phyloP scores from a whole-genome alignment of 306 rosid species.

The Gastrolobium villosum region DNA sequence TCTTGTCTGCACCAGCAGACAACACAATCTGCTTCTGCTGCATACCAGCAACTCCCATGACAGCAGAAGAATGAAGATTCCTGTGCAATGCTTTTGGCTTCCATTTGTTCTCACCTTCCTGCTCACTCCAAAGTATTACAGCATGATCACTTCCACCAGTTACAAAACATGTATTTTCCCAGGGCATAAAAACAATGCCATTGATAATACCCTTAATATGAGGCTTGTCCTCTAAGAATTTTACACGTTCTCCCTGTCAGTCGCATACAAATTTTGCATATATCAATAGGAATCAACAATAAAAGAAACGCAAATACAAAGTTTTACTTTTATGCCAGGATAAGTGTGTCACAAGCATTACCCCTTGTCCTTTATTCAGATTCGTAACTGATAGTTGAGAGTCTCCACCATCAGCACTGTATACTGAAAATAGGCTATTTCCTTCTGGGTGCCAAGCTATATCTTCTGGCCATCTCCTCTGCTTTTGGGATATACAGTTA shows the following conservation, averaged over 20 bases:
- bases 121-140: conserved; percentile 85
- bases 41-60: conserved; percentile 98
- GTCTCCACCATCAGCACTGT: conserved; percentile 90
- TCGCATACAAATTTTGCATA: conserved; percentile 45
- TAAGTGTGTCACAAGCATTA: conserved; percentile 57
- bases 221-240: conserved; percentile 84
- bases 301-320: conserved; percentile 39
- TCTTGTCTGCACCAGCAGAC: conserved; percentile 94
- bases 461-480: conserved; percentile 97
- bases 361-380: conserved; percentile 75
- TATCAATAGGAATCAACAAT: conserved; percentile 30
- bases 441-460: conserved; percentile 96
- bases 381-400: conserved; percentile 80
- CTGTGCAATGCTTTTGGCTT: conserved; percentile 88
- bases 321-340: conserved; percentile 30
- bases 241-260: conserved; percentile 78
- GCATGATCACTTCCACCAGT: conserved; percentile 98
- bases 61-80: conserved; percentile 89
- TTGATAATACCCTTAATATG: conserved; percentile 94
- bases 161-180: conserved; percentile 78
- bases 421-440: conserved; percentile 73
- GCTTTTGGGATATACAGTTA: conserved; percentile 75
- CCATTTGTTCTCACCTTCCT: conserved; percentile 71
- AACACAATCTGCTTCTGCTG: conserved; percentile 83
- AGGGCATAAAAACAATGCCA: conserved; percentile 82